Conservation (phyloP, 768 basidiomycete species). For the Chlorophyllum brunneum region DNA sequence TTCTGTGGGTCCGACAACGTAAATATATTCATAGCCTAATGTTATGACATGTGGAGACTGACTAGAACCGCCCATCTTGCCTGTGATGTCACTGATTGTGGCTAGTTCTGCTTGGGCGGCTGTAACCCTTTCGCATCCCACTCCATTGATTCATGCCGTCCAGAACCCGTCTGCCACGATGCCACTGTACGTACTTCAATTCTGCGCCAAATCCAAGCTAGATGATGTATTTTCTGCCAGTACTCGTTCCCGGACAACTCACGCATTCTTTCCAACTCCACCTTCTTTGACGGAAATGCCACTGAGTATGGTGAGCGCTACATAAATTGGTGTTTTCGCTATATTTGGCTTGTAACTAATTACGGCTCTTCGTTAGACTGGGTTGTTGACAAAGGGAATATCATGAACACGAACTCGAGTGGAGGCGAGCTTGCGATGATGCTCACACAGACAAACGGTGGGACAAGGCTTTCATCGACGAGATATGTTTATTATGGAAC, state of each 20-base stretch:
- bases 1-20: slow-evolving; percentile 47
- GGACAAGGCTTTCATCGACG: slow-evolving; percentile 76
- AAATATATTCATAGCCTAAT: slow-evolving; percentile 17
- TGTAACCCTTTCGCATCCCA: slow-evolving; percentile 77
- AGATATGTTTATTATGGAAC: slow-evolving; percentile 80
- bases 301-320: slow-evolving; percentile 53
- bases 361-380: slow-evolving; percentile 44
- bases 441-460: slow-evolving; percentile 68
- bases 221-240: slow-evolving; percentile 31
- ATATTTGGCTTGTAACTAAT: neutral
- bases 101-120: slow-evolving; percentile 79
- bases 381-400: slow-evolving; percentile 62
- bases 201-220: neutral
- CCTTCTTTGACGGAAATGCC: slow-evolving; percentile 71
- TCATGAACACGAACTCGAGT: slow-evolving; percentile 58
- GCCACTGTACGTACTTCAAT: slow-evolving; percentile 39
- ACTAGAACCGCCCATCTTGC: neutral
- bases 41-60: slow-evolving; percentile 1
- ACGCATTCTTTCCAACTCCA: slow-evolving; percentile 61
- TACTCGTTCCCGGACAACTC: slow-evolving; percentile 62
- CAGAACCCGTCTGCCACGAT: slow-evolving; percentile 68
- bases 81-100: neutral
- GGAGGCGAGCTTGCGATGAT: slow-evolving; percentile 65
- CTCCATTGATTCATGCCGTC: slow-evolving; percentile 60
- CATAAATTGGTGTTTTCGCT: neutral